A percentile compares a stretch with the other conserved stretches of the same genome.
phyloP scores from a whole-genome alignment of 2,329 filamentous ascomycete species.

The Rhynchosporium graminicola region DNA sequence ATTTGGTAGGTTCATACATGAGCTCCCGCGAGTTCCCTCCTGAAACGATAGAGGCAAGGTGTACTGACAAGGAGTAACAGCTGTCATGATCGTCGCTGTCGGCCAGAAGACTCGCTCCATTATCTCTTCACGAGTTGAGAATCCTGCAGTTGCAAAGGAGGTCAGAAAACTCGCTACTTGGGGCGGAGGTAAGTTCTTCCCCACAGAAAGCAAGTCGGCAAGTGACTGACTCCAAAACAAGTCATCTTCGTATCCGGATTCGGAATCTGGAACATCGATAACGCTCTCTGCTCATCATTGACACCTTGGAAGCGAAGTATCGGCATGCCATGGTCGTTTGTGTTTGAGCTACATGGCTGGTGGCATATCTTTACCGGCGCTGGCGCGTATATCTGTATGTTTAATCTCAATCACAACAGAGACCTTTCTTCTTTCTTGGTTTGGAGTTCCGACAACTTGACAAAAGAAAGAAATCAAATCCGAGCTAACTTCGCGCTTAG shows the following conservation, averaged over 20 bases:
- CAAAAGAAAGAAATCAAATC: no score
- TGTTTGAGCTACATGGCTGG: conserved; percentile 63
- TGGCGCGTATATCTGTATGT: conserved; percentile 46
- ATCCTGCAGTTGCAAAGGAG: conserved; percentile 31
- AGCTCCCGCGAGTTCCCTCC: background rate
- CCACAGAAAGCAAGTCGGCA: background rate
- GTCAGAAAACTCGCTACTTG: conserved; percentile 33
- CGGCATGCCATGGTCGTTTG: conserved; percentile 56
- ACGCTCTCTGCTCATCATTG: conserved; percentile 52
- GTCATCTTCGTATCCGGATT: conserved; percentile 49
- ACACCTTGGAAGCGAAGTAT: conserved; percentile 47
- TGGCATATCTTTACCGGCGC: conserved; percentile 63
- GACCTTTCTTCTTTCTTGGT: no score
- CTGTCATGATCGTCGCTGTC: conserved; percentile 32
- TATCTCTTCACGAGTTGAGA: conserved; percentile 32
- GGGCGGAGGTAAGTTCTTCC: conserved; percentile 31
- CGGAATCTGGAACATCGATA: conserved; percentile 58
- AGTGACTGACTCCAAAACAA: conserved; percentile 13
- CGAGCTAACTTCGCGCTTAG: conserved; percentile 16
- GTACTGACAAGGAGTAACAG: background rate
- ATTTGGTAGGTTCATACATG: conserved; percentile 28
- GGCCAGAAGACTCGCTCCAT: conserved; percentile 35
- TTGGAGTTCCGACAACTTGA: no score
- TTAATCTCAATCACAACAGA: background rate
- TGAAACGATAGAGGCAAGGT: background rate